Base-by-base conservation (phyloP, 1,284 basidiomycete species). In the Rhodotorula sp. region DNA sequence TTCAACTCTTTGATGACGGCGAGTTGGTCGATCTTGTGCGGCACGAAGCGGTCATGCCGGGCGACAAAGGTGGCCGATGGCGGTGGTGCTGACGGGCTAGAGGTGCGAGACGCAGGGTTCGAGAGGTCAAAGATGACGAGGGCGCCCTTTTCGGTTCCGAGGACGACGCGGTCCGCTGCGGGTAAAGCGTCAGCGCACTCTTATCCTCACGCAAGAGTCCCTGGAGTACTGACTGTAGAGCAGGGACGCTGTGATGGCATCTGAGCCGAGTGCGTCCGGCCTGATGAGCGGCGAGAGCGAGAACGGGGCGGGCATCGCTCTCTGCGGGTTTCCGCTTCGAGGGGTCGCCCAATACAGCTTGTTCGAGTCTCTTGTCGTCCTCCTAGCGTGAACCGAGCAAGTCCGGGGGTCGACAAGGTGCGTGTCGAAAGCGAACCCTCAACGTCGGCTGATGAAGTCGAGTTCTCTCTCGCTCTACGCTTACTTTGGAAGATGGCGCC, bases 1-100 rank as follows among this genome's bases (percentile, higher is more conserved):
- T 91, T 89, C 21, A 91, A 86, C 76, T 92, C 91, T 74, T 90
- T 89, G 74, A 97, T 86, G 64, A 90, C 89, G 4, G 89, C 91
- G 8, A 97, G 83, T 79, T 93, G 92, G 69, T 97, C 93, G 57
- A 98, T 91, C 18, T 90, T 85, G 76, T 86, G 87, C 74, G 87
- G 85, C 20, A 85, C 83, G 47, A 94, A 81, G 7, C 81, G 83
- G 72, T 88, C 88, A 86, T 88, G 91, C 23, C 86, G 87, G 75
- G 90, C 88, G 23, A 90, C 83, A 3, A 89, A 83, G 47, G 84
- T 85, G 5, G 87, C 81, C 21, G 80, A 64, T 0, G 75, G 70
- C 7, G 66, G 62, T 26, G 68, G 70, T 72, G 54, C 3, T 14
- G 3, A 12, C 64, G 15, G 15, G 68, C 72, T 49, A 1, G 43